These are phyloP conservation scores for Colletotrichum tabaci DNA, from an alignment of 2,329 filamentous ascomycete species.

Conservation along the genomic window DNA sequence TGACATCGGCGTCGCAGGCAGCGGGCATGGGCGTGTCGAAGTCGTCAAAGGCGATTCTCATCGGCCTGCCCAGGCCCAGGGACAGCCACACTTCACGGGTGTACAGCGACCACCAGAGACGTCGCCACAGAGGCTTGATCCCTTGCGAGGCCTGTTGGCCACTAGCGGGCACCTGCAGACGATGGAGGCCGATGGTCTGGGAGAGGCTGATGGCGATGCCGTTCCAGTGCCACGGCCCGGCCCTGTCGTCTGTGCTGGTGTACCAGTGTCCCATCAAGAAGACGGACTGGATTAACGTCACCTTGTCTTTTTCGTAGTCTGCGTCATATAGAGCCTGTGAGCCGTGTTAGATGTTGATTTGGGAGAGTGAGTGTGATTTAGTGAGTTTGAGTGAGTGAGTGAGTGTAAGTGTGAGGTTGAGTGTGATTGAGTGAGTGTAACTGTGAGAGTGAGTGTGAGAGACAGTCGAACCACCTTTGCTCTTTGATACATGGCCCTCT, in stretches of 20 bases:
- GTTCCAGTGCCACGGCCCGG: constrained; percentile 62
- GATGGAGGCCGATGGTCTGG: constrained; percentile 60
- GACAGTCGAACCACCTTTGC: constrained; percentile 50
- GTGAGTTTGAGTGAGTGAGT: too few species aligned
- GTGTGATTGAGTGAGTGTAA: too few species aligned
- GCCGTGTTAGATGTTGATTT: neutral
- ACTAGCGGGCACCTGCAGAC: constrained; percentile 34
- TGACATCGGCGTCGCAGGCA: constrained; percentile 25
- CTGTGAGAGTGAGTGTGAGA: too few species aligned
- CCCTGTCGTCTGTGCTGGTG: constrained; percentile 56
- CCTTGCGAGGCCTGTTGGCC: constrained; percentile 6
- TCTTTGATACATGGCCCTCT: constrained; percentile 53
- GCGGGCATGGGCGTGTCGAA: constrained; percentile 29
- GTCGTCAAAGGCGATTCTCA: constrained; percentile 34
- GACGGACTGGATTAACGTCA: constrained; percentile 57
- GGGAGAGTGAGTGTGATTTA: too few species aligned
- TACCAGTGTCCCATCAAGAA: constrained; percentile 60
- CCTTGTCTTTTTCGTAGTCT: constrained; percentile 56
- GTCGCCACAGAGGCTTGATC: constrained; percentile 32
- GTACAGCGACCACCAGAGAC: constrained; percentile 37
- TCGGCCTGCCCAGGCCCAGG: constrained; percentile 32
- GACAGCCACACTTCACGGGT: constrained; percentile 36
- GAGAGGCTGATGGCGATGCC: constrained; percentile 60
- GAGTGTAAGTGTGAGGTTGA: too few species aligned
- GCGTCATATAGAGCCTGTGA: constrained; percentile 39